phyloP scores from a whole-genome alignment of 331 rosid species.

The Ulmus americana region DNA sequence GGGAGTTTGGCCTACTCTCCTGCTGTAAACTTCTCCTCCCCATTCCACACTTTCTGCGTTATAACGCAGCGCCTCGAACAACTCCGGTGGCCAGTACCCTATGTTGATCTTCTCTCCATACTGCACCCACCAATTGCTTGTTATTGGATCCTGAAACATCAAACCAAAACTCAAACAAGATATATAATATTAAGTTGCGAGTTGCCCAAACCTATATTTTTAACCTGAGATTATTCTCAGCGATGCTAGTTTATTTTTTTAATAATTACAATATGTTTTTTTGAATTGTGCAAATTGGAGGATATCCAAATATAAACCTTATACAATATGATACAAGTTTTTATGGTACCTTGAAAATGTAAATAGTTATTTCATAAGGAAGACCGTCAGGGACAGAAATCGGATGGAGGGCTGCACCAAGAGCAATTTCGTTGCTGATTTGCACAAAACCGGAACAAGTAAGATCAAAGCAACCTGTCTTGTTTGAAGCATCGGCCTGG shows the following conservation, averaged over 20 bases:
- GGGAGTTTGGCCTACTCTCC: conserved; percentile 30
- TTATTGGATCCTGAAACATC: conserved; percentile 32
- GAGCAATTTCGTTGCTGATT: conserved; percentile 40
- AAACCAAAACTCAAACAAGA: neutral
- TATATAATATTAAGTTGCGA: no score
- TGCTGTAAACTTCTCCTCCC: conserved; percentile 65
- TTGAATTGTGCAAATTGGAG: no score
- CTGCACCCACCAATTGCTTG: conserved; percentile 63
- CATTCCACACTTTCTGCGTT: conserved; percentile 48
- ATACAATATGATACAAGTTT: no score
- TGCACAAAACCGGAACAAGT: conserved; percentile 61
- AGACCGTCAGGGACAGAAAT: conserved; percentile 36
- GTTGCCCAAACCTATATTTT: no score
- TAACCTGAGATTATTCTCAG: no score
- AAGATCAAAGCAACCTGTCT: conserved; percentile 60
- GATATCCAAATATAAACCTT: no score
- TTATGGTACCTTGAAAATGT: conserved; percentile 41
- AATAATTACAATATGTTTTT: no score
- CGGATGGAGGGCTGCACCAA: conserved; percentile 53
- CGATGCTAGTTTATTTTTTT: no score
- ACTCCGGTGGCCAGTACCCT: conserved; percentile 57
- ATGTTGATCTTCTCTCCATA: conserved; percentile 41
- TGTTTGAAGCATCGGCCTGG: conserved; percentile 46
- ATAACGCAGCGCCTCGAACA: conserved; percentile 23
- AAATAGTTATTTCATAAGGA: conserved; percentile 38